Conservation (phyloP, 148 eudicot species). For the Oxyria digyna region DNA sequence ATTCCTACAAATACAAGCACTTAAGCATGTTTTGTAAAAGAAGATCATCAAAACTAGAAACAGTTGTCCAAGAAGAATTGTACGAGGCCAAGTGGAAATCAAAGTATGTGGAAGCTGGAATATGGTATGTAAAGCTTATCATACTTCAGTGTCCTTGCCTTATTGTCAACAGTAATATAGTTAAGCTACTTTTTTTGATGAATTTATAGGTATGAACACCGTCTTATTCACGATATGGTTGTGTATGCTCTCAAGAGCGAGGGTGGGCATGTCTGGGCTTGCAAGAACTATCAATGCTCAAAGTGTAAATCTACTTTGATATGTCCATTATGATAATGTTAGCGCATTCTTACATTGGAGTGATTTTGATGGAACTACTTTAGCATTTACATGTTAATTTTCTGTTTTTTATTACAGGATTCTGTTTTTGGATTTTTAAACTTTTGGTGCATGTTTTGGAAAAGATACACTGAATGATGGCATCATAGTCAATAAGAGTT, state of each 20-base stretch:
- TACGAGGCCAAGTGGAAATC: slow-evolving; percentile 73
- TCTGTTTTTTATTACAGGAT: slow-evolving; percentile 34
- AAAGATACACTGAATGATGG: no score
- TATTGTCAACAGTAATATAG: not conserved
- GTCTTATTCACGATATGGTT: slow-evolving; percentile 95
- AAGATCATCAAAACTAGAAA: no score
- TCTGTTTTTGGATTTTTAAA: no score
- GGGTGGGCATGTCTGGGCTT: slow-evolving; percentile 95
- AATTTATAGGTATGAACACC: slow-evolving; percentile 81
- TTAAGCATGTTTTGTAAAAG: no score
- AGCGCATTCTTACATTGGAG: not conserved
- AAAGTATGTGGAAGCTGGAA: slow-evolving; percentile 82
- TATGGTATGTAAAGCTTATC: slow-evolving; percentile 22
- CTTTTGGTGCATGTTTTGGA: no score
- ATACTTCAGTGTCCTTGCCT: not conserved
- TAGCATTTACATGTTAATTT: not conserved
- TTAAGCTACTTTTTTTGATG: not conserved
- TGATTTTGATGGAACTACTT: not conserved
- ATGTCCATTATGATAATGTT: not conserved
- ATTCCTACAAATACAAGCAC: no score
- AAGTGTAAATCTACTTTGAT: not conserved
- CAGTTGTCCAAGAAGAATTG: slow-evolving; percentile 92
- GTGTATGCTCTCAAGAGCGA: slow-evolving; percentile 91
- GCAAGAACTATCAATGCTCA: slow-evolving; percentile 46
- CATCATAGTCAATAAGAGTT: no score